Conservation (phyloP, 2,329 filamentous ascomycete species). For the Catunica adiposa region DNA sequence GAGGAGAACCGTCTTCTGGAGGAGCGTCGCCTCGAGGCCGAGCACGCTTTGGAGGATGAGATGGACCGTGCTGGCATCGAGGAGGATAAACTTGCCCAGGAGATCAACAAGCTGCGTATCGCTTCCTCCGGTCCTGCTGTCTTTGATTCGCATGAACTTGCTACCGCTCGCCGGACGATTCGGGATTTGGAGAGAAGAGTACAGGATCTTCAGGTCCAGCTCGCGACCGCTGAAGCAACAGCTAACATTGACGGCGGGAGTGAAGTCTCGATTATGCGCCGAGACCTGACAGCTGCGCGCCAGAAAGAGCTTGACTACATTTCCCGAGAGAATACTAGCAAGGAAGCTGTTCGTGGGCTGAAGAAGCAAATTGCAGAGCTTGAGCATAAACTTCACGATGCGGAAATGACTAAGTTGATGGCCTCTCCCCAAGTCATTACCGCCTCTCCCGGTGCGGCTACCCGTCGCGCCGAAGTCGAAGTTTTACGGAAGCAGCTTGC, state of each 20-base stretch:
- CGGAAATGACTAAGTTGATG: conserved; percentile 33
- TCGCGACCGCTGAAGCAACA: conserved; percentile 22
- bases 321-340: conserved; percentile 48
- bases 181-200: conserved; percentile 48
- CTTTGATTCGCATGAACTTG: conserved; percentile 36
- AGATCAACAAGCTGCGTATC: conserved; percentile 35
- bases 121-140: conserved; percentile 27
- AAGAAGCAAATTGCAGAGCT: conserved; percentile 50
- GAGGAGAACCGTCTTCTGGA: conserved; percentile 44
- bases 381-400: conserved; percentile 50
- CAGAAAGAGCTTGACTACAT: conserved; percentile 48
- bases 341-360: conserved; percentile 43
- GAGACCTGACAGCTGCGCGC: conserved; percentile 46
- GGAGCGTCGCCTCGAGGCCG: conserved; percentile 41
- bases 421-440: background rate
- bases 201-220: conserved; percentile 34
- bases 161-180: conserved; percentile 44
- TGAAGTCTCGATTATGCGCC: conserved; percentile 44
- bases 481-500: conserved; percentile 45
- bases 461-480: conserved; percentile 39
- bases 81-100: conserved; percentile 42
- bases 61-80: conserved; percentile 49
- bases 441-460: conserved; percentile 29
- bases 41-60: conserved; percentile 48
- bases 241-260: conserved; percentile 27